phyloP scores from a whole-genome alignment of 116 monocot genomes.

The Papilionanthe hybrid region DNA sequence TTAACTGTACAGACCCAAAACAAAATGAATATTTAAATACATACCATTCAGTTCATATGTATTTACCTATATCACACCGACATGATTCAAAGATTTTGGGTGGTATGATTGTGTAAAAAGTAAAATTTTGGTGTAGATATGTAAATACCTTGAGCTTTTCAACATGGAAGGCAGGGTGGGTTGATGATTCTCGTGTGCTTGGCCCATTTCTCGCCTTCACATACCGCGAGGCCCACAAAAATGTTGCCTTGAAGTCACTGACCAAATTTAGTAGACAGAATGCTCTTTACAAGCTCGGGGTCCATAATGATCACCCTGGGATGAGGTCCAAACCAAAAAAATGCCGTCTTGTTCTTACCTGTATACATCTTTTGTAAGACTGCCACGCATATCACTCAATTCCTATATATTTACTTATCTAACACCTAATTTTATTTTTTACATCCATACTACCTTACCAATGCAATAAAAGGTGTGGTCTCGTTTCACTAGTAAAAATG shows the following conservation, averaged over 20 bases:
- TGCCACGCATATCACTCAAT: too few species aligned
- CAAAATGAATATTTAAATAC: background rate
- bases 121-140: background rate
- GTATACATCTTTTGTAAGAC: too few species aligned
- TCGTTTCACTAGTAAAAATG: too few species aligned
- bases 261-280: constrained; percentile 46
- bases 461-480: too few species aligned
- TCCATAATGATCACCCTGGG: constrained; percentile 44
- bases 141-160: constrained; percentile 43
- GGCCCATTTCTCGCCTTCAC: constrained; percentile 46
- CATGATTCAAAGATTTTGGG: too few species aligned
- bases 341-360: constrained; percentile 14
- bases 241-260: constrained; percentile 13
- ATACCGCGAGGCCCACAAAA: constrained; percentile 10
- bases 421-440: too few species aligned
- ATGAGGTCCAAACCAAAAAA: constrained; percentile 41
- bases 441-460: too few species aligned
- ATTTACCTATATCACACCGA: too few species aligned
- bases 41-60: too few species aligned
- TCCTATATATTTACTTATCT: too few species aligned
- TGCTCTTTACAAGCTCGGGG: constrained; percentile 37
- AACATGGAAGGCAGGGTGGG: constrained; percentile 44
- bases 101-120: background rate
- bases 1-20: constrained; percentile 1
- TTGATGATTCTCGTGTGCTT: constrained; percentile 32